Evolutionary conservation across 2,329 filamentous ascomycete species (phyloP), one percentile per base, ranked within the genome.

Genomic region (Chrysoporthe cubensis): DNA sequence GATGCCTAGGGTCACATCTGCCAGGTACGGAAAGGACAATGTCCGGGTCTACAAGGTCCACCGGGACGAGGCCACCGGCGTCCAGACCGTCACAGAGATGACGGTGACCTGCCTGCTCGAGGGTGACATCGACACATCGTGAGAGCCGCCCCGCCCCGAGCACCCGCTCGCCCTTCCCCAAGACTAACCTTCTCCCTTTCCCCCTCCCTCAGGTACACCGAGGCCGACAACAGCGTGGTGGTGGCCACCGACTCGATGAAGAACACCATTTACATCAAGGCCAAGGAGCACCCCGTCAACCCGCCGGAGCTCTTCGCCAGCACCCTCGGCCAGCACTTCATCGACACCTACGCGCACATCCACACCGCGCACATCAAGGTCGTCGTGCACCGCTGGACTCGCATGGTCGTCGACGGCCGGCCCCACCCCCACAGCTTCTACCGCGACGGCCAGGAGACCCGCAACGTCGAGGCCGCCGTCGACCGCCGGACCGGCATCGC

Each of bases 171-270:
- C 14, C 5, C 21, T 37, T 40, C 16, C 40, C n/a, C 52, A 1
- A 16, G 14, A 58, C 58, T 60, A 11, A 60, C 57, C 34, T 9
- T 3, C n/a, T 26, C 37, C 40, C 56, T 43, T 21, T 26, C 26
- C 50, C 40, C 6, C 6, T 1, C 4, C 6, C 4, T 75, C 71
- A 96, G 93, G 72, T 99, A 97, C 86, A 99, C 95, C 70, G 80
- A 87, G 76, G 95, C 93, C 74, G 94, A 99, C 84, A 99, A 99
- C 86, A 92, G 90, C 75, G 92, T 96, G 72, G 89, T 99, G 68
- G 95, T 99, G 70, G 94, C 96, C 71, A 99, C 96, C 70, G 96
- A 99, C 81, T 95, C 94, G 37, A 97, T 98, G 83, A 99, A 99
- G 85, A 97, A 99, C 82, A 98, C 92, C 74, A 90, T 92, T 77